A percentile compares a stretch with the other conserved stretches of the same genome.
Conservation (phyloP, 164 flowering plant species). For the Macadamia tetraphylla region DNA sequence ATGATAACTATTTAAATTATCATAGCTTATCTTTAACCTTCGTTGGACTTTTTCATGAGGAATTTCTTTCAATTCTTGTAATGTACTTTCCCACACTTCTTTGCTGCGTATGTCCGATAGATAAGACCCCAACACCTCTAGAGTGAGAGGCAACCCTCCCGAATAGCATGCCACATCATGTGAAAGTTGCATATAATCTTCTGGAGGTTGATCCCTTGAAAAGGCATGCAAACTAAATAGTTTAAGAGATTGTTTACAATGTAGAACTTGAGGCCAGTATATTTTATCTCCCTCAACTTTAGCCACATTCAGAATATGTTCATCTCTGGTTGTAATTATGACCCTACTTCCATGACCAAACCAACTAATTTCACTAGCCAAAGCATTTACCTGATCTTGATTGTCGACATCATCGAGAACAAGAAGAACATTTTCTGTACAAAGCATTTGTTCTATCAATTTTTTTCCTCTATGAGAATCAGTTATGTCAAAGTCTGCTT, state of each 20-base stretch:
- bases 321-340: constrained; percentile 13
- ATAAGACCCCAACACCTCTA: no score
- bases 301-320: not conserved
- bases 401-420: constrained; percentile 29
- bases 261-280: not conserved
- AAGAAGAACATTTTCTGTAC: constrained; percentile 11
- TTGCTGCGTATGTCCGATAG: no score
- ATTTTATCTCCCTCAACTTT: not conserved
- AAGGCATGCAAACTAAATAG: no score
- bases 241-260: not conserved
- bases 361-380: constrained; percentile 9
- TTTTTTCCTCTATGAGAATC: not conserved
- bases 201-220: no score
- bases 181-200: no score
- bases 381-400: constrained; percentile 7
- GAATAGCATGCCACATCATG: no score
- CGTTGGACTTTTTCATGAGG: no score
- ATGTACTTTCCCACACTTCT: no score
- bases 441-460: not conserved
- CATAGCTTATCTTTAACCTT: no score
- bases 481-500: not conserved
- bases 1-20: no score
- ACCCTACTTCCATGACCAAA: constrained; percentile 20
- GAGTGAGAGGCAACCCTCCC: no score
- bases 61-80: no score